Evolutionary conservation across 164 flowering plant genomes (phyloP).

Genomic region (Liquidambar formosana): DNA sequence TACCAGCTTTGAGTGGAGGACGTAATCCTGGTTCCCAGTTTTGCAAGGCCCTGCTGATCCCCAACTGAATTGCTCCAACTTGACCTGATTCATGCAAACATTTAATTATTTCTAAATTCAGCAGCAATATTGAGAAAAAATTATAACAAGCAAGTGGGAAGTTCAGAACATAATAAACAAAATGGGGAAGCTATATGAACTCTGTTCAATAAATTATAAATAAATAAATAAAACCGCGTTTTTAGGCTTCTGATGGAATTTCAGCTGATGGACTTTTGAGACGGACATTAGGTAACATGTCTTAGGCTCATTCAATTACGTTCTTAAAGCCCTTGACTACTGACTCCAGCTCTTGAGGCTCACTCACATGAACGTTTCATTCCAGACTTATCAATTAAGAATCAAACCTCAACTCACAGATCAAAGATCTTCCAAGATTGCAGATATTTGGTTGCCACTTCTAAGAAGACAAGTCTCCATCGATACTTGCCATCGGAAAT

Average conservation of each 20-base stretch:
- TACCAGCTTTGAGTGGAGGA: conserved; percentile 75
- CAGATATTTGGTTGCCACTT: too few species aligned
- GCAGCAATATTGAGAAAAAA: background rate
- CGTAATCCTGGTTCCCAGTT: conserved; percentile 93
- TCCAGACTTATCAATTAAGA: background rate
- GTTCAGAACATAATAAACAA: background rate
- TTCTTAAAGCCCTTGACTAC: background rate
- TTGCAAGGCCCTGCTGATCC: conserved; percentile 93
- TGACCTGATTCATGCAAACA: conserved; percentile 59
- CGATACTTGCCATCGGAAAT: too few species aligned
- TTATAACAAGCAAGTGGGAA: background rate
- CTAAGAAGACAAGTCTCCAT: too few species aligned
- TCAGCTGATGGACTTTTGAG: background rate
- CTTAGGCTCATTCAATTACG: background rate
- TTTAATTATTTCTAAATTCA: background rate
- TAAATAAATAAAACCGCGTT: too few species aligned
- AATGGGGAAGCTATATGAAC: too few species aligned
- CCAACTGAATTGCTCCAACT: conserved; percentile 90
- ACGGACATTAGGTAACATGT: background rate
- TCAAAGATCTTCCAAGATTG: background rate
- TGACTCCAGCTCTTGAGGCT: background rate
- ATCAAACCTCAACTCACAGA: background rate
- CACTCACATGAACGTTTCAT: background rate
- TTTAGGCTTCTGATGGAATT: too few species aligned
- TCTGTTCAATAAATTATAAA: too few species aligned